Evolutionary conservation across 140 eudicot genomes (phyloP).

Genomic region (Flaveria floridana): DNA sequence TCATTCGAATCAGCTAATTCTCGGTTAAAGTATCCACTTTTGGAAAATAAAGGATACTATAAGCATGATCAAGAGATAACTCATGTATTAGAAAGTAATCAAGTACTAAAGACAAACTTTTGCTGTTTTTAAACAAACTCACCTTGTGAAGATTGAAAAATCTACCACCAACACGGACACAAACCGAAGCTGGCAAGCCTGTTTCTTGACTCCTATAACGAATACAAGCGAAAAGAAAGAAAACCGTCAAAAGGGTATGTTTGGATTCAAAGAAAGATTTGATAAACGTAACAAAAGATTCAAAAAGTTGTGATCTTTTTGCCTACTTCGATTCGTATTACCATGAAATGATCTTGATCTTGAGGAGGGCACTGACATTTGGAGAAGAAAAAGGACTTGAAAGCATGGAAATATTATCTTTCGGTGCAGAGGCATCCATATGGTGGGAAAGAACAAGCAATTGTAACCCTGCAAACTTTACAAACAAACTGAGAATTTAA

Average conservation of each 20-base stretch:
- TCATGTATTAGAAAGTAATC: background rate
- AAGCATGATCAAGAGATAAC: slow-evolving; percentile 20
- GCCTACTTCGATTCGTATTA: slow-evolving; percentile 24
- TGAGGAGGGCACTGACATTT: slow-evolving; percentile 26
- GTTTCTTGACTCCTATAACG: slow-evolving; percentile 85
- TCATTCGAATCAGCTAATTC: slow-evolving; percentile 53
- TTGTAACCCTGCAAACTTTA: slow-evolving; percentile 27
- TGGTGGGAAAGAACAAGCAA: slow-evolving; percentile 26
- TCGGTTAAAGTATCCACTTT: slow-evolving; percentile 78
- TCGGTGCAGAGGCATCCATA: slow-evolving; percentile 28
- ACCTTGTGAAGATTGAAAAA: slow-evolving; percentile 89
- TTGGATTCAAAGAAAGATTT: slow-evolving; percentile 6
- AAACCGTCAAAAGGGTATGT: slow-evolving; percentile 25
- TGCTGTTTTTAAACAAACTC: background rate
- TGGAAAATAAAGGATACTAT: slow-evolving; percentile 66
- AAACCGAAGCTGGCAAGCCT: slow-evolving; percentile 75
- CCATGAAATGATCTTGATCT: slow-evolving; percentile 56
- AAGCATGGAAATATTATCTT: slow-evolving; percentile 48
- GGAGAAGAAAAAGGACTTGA: slow-evolving; percentile 43
- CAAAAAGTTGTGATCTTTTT: background rate
- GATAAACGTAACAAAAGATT: background rate
- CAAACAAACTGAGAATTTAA: slow-evolving; percentile 41
- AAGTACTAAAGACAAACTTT: background rate
- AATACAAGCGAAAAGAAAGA: slow-evolving; percentile 20
- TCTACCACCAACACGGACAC: slow-evolving; percentile 62